Conservation (phyloP, 768 basidiomycete genomes). For the Megacollybia marginata region DNA sequence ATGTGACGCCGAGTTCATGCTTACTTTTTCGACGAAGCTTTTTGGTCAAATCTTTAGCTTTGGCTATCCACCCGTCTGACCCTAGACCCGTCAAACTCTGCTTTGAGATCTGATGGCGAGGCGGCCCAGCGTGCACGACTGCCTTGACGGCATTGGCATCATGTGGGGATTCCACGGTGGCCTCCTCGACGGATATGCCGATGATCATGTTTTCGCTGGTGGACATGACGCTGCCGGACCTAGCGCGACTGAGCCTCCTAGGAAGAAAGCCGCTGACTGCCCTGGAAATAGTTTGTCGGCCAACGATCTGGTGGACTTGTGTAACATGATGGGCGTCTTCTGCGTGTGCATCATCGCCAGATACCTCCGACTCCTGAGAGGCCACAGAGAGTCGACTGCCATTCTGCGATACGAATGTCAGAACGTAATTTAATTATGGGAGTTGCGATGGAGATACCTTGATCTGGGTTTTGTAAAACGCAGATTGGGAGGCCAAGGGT, state of each 20-base stretch:
- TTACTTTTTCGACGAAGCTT: conserved; percentile 35
- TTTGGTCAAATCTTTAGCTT: conserved; percentile 33
- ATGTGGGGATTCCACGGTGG: conserved; percentile 27
- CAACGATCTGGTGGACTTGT: conserved; percentile 39
- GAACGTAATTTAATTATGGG: conserved; percentile 1
- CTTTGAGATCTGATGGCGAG: conserved; percentile 29
- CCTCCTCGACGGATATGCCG: conserved; percentile 38
- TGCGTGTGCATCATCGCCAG: conserved; percentile 24
- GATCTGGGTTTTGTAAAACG: conserved; percentile 38
- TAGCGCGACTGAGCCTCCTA: conserved; percentile 36
- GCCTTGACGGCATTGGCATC: conserved; percentile 20
- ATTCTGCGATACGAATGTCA: conserved; percentile 25
- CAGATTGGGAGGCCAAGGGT: conserved; percentile 35
- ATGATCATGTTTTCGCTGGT: conserved; percentile 23
- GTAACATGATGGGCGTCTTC: conserved; percentile 43
- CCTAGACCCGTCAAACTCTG: conserved; percentile 16
- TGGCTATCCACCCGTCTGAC: conserved; percentile 22
- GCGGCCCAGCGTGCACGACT: conserved; percentile 21
- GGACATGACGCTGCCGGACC: conserved; percentile 29
- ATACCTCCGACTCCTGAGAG: conserved; percentile 29
- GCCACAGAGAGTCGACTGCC: conserved; percentile 36
- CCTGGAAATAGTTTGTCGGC: conserved; percentile 33
- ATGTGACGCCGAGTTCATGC: conserved; percentile 3
- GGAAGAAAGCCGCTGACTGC: conserved; percentile 35
- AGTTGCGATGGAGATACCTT: conserved; percentile 23